These are phyloP conservation scores for Aspergillus piperis DNA, from an alignment of 2,329 filamentous ascomycete species.

Conservation along the genomic window DNA sequence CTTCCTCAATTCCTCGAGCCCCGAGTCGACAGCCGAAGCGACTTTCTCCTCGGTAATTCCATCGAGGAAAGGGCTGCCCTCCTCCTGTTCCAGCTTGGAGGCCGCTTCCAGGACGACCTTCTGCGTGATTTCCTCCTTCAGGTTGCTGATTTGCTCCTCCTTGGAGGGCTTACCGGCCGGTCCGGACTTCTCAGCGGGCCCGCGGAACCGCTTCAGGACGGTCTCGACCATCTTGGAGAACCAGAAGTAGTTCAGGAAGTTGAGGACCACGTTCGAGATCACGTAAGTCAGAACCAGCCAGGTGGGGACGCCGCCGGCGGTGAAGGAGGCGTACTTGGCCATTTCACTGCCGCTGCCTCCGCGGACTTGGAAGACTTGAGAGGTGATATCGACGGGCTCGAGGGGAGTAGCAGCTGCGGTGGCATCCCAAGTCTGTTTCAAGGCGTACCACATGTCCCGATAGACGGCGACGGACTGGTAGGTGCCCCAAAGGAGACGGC, in stretches of 20 bases:
- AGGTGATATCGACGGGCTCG: slow-evolving; percentile 34
- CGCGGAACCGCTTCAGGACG: slow-evolving; percentile 62
- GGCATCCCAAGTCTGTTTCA: slow-evolving; percentile 47
- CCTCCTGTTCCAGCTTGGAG: slow-evolving; percentile 31
- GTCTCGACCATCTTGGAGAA: slow-evolving; percentile 69
- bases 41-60: slow-evolving; percentile 25
- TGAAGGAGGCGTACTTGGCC: slow-evolving; percentile 50
- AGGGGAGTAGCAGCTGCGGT: slow-evolving; percentile 29
- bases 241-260: slow-evolving; percentile 66
- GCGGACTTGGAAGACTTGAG: slow-evolving; percentile 37
- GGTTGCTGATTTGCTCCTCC: slow-evolving; percentile 13
- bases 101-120: slow-evolving; percentile 41
- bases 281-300: slow-evolving; percentile 64
- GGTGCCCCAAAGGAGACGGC: slow-evolving; percentile 64
- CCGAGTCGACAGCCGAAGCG: slow-evolving; percentile 54
- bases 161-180: slow-evolving; percentile 19
- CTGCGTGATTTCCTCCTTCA: slow-evolving; percentile 29
- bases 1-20: slow-evolving; percentile 82
- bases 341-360: slow-evolving; percentile 47
- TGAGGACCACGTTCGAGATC: slow-evolving; percentile 60
- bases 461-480: slow-evolving; percentile 62
- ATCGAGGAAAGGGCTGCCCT: slow-evolving; percentile 30
- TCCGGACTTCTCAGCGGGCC: slow-evolving; percentile 22
- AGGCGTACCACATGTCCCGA: slow-evolving; percentile 58
- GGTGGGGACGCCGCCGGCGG: slow-evolving; percentile 49